Conservation (phyloP, 441 rosid species). For the Syzygium syzygioides region DNA sequence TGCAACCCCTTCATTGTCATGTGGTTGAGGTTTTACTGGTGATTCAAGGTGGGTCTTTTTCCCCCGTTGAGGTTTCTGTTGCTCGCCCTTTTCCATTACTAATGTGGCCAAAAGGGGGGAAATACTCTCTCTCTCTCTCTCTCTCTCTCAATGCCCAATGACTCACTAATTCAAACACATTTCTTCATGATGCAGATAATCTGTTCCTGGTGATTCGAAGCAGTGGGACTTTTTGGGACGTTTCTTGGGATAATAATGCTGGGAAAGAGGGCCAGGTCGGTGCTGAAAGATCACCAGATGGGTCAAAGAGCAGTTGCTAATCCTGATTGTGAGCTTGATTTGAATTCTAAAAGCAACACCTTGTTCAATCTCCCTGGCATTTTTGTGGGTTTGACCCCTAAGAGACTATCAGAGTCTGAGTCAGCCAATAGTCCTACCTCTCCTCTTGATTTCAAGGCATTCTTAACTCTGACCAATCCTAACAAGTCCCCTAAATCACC, state of each 20-base stretch:
- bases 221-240: background rate
- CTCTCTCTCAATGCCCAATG: background rate
- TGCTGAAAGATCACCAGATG: conserved; percentile 35
- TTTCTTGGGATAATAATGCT: conserved; percentile 38
- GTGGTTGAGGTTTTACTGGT: background rate
- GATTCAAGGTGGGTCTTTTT: background rate
- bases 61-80: background rate
- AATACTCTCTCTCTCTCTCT: background rate
- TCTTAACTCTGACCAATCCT: background rate
- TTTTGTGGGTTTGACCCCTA: conserved; percentile 6
- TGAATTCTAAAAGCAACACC: conserved; percentile 27
- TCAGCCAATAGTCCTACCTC: conserved; percentile 13
- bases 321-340: conserved; percentile 32
- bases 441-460: conserved; percentile 5
- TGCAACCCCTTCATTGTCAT: background rate
- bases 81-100: background rate
- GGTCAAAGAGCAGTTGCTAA: conserved; percentile 29
- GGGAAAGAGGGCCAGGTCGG: conserved; percentile 59
- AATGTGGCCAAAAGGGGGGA: background rate
- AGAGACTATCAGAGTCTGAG: background rate
- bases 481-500: conserved; percentile 8
- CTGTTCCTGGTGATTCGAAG: conserved; percentile 9
- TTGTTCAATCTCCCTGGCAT: conserved; percentile 4
- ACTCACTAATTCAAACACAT: background rate
- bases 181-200: conserved; percentile 27